Percentiles rank a stretch among this genome's conserved stretches.
Evolutionary conservation across 2,329 filamentous ascomycete genomes (phyloP).

Genomic region (Xylariaceae sp.): DNA sequence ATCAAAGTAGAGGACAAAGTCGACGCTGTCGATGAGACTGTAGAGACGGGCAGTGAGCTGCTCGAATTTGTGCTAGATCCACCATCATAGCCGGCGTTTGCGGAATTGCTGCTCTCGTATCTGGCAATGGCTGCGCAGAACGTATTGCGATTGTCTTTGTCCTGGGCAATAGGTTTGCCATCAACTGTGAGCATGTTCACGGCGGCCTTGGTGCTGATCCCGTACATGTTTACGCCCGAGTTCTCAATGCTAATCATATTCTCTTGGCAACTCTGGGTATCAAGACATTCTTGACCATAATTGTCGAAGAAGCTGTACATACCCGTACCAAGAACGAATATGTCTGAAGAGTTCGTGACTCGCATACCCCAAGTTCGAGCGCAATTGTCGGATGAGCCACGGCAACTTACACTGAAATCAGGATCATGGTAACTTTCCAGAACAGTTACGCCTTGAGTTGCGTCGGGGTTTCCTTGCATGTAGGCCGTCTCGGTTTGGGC

Average conservation of each 20-base stretch:
- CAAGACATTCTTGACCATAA: slow-evolving; percentile 67
- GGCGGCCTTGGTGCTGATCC: slow-evolving; percentile 68
- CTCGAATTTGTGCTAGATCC: slow-evolving; percentile 15
- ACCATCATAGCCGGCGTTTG: slow-evolving; percentile 2
- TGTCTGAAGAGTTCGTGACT: slow-evolving; percentile 59
- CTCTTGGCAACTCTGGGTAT: slow-evolving; percentile 64
- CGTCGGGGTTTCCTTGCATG: slow-evolving; percentile 77
- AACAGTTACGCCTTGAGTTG: slow-evolving; percentile 58
- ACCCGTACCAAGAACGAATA: slow-evolving; percentile 67
- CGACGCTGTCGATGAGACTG: slow-evolving; percentile 3
- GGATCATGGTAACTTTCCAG: slow-evolving; percentile 60
- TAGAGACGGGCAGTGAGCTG: slow-evolving; percentile 11
- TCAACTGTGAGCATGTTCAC: slow-evolving; percentile 67
- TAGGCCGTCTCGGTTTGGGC: slow-evolving; percentile 90
- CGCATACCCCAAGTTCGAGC: slow-evolving; percentile 75
- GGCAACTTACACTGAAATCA: slow-evolving; percentile 57
- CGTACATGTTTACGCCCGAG: slow-evolving; percentile 58
- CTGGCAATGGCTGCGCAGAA: slow-evolving; percentile 58
- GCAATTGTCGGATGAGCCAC: slow-evolving; percentile 43
- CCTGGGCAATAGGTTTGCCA: slow-evolving; percentile 48
- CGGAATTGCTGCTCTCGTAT: slow-evolving; percentile 35
- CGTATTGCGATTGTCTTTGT: slow-evolving; percentile 59
- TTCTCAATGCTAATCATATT: slow-evolving; percentile 71
- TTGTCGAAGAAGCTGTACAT: slow-evolving; percentile 82
- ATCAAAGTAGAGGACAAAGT: background rate